Conservation (phyloP, 306 rosid genomes). For the Acacia melanoxylon region DNA sequence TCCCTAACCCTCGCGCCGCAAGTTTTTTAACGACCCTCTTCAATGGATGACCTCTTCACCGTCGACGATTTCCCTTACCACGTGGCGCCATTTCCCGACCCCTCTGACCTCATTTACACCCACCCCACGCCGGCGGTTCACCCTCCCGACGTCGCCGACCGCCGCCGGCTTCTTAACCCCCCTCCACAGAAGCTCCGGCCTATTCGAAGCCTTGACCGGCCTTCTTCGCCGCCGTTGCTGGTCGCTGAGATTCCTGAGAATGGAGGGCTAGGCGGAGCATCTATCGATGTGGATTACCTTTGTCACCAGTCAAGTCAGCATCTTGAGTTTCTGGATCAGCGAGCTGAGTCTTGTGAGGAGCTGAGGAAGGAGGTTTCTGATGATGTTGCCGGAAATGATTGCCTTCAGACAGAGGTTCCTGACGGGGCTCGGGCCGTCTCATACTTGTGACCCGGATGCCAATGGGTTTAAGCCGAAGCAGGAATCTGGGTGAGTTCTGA, state of each 20-base stretch:
- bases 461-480: slow-evolving; percentile 10
- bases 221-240: slow-evolving; percentile 26
- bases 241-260: background rate
- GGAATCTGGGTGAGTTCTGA: slow-evolving; percentile 52
- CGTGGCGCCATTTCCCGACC: slow-evolving; percentile 69
- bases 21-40: slow-evolving; percentile 22
- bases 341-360: slow-evolving; percentile 13
- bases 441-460: background rate
- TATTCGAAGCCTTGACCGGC: slow-evolving; percentile 51
- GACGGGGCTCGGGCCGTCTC: slow-evolving; percentile 40
- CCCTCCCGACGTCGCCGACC: slow-evolving; percentile 23
- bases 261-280: background rate
- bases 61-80: slow-evolving; percentile 60
- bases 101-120: slow-evolving; percentile 57
- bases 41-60: slow-evolving; percentile 38
- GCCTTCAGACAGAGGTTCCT: slow-evolving; percentile 9
- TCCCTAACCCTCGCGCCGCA: slow-evolving; percentile 32
- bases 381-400: background rate
- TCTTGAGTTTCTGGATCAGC: background rate
- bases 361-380: background rate
- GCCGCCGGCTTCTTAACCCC: slow-evolving; percentile 32
- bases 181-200: slow-evolving; percentile 88
- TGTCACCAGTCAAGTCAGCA: slow-evolving; percentile 4
- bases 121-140: slow-evolving; percentile 33
- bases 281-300: slow-evolving; percentile 12